Base-by-base conservation (phyloP, 306 rosid species). In the Rosa lucieae region DNA sequence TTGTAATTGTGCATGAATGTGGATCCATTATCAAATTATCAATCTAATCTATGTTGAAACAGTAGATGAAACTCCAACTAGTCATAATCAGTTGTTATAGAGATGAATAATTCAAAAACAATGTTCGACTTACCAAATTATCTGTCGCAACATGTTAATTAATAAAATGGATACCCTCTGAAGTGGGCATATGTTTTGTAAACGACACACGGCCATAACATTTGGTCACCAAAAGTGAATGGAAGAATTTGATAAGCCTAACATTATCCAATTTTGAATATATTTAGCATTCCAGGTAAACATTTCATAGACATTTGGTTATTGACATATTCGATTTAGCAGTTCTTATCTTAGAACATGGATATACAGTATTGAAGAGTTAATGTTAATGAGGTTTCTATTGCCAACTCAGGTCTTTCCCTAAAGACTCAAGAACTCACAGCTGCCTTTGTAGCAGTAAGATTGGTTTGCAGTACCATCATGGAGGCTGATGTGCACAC, bases 361-460 rank as follows among this genome's bases (percentile, higher is more conserved):
- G 6, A 17, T 55, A 3, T 21, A 10, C 20, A 29, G 43, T 75
- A 56, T 29, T 76, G 18, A 42, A 40, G 37, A 8, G 8, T 8
- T 53, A 8, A 67, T 40, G 18, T 20, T 81, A 62, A 69, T 32
- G 70, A 69, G 29, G 21, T 35, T 35, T 66, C n/a, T 13, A 23
- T n/a, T 15, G 26, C 37, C 20, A n/a, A 11, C 53, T 44, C 73
- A 94, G 99, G 99, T 70, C 81, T 94, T 14, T 92, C 97, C 0
- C 83, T 90, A 0, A 91, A 85, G 89, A 87, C 86, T 53, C 97
- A 92, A 84, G 97, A 90, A 81, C 92, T 94, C 79, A 92, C 97
- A 47, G 97, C 97, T 43, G 14, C 86, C 15, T 87, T 79, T 79
- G 44, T 92, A 29, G 73, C 78, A n/a, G 77, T 53, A 42, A 89